These are phyloP conservation scores for Candida tibetensis DNA, from an alignment of 805 yeast species.

Conservation along the genomic window DNA sequence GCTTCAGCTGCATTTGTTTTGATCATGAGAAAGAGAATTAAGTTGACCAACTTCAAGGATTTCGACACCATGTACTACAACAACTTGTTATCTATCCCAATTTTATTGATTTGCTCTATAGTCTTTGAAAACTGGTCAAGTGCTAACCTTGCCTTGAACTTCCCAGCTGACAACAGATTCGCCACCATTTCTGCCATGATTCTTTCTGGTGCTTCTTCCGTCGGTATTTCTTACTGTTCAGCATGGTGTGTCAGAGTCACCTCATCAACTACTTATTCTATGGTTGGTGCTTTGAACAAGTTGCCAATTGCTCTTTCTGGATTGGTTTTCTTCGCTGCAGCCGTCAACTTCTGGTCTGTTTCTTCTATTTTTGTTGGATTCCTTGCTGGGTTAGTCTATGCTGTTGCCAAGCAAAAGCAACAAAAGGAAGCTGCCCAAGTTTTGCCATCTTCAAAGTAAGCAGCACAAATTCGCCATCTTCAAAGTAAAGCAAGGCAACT, in stretches of 20 bases:
- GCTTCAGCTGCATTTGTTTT: slow-evolving; percentile 92
- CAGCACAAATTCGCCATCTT: too few species aligned
- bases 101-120: slow-evolving; percentile 71
- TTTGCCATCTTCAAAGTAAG: slow-evolving; percentile 9
- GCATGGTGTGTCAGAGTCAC: slow-evolving; percentile 99
- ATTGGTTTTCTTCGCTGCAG: slow-evolving; percentile 89
- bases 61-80: slow-evolving; percentile 98
- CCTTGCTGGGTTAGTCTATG: slow-evolving; percentile 92
- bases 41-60: slow-evolving; percentile 94
- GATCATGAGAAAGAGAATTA: slow-evolving; percentile 95
- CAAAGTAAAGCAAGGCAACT: too few species aligned
- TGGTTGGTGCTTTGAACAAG: slow-evolving; percentile 99
- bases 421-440: slow-evolving; percentile 37
- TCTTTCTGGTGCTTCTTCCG: slow-evolving; percentile 89
- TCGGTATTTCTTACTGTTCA: slow-evolving; percentile 96
- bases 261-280: slow-evolving; percentile 95
- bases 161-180: slow-evolving; percentile 68
- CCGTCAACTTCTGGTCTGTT: slow-evolving; percentile 88
- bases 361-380: slow-evolving; percentile 91
- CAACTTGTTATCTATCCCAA: slow-evolving; percentile 90
- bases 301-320: slow-evolving; percentile 97
- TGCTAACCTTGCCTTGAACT: slow-evolving; percentile 69
- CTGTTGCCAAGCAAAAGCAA: slow-evolving; percentile 93
- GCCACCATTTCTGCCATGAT: slow-evolving; percentile 79
- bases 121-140: slow-evolving; percentile 91